phyloP scores from a whole-genome alignment of 2,329 filamentous ascomycete genomes.

The Rasamsonia emersonii region DNA sequence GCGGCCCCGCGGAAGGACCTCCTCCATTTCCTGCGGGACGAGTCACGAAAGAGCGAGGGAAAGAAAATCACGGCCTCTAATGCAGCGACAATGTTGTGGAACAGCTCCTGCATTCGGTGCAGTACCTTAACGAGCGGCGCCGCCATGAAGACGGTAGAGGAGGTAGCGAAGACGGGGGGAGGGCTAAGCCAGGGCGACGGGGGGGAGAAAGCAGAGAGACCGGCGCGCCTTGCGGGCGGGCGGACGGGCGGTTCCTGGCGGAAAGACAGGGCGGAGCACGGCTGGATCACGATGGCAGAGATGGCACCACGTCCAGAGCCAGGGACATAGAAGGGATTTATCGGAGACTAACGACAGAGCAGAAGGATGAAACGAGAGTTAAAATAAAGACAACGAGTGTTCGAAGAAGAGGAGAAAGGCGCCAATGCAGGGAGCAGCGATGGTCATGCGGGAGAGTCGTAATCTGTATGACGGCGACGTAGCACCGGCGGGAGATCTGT shows the following conservation, averaged over 20 bases:
- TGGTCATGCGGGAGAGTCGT: constrained; percentile 11
- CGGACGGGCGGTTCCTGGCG: too few species aligned
- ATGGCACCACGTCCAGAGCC: too few species aligned
- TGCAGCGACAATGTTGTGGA: constrained; percentile 29
- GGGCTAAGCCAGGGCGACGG: constrained; percentile 2
- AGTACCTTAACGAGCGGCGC: constrained; percentile 29
- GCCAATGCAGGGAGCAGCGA: too few species aligned
- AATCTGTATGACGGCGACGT: constrained; percentile 15
- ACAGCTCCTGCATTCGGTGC: constrained; percentile 33
- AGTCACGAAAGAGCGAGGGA: constrained; percentile 27
- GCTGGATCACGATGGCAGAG: too few species aligned
- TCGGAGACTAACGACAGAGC: too few species aligned
- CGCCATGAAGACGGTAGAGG: constrained; percentile 20
- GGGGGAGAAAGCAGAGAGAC: background rate
- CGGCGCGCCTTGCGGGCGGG: too few species aligned
- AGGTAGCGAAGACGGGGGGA: constrained; percentile 1
- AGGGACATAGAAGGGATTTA: too few species aligned
- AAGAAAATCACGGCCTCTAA: constrained; percentile 35
- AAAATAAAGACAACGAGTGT: too few species aligned
- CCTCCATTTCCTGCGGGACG: constrained; percentile 20
- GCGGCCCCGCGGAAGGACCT: constrained; percentile 25
- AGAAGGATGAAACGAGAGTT: too few species aligned
- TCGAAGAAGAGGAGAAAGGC: too few species aligned
- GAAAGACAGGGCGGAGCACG: too few species aligned
- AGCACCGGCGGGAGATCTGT: constrained; percentile 11